These are phyloP conservation scores for Ophiostoma sp. DNA, from an alignment of 2,329 filamentous ascomycete genomes.

Conservation along the genomic window DNA sequence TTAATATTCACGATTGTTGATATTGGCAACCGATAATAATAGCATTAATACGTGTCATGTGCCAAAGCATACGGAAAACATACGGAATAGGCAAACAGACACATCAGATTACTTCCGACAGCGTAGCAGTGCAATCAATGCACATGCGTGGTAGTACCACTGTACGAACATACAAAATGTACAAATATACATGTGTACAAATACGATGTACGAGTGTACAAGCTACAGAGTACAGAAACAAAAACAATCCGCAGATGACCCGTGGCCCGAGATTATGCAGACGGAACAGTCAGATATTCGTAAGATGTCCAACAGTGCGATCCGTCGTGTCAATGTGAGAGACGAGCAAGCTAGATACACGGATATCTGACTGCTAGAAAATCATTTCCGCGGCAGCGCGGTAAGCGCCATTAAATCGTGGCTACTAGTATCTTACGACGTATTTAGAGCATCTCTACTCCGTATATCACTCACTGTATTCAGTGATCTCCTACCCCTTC, in stretches of 20 bases:
- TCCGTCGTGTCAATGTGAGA: background rate
- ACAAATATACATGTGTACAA: background rate
- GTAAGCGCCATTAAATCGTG: background rate
- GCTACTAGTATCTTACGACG: background rate
- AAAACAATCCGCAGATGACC: too few species aligned
- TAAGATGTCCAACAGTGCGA: background rate
- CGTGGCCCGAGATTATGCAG: background rate
- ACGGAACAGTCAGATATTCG: background rate
- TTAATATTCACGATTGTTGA: too few species aligned
- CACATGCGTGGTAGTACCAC: too few species aligned
- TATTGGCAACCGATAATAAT: too few species aligned
- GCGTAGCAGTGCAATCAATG: conserved; percentile 5
- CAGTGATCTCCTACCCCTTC: conserved; percentile 4
- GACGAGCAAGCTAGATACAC: background rate
- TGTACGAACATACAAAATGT: too few species aligned
- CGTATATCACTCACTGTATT: background rate
- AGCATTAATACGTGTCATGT: too few species aligned
- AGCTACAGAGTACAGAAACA: background rate
- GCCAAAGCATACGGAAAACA: too few species aligned
- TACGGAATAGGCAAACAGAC: too few species aligned
- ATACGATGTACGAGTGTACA: background rate
- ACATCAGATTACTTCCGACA: background rate
- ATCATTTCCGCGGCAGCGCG: conserved; percentile 7
- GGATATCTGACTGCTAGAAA: background rate
- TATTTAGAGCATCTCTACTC: background rate